Evolutionary conservation across 2,329 filamentous ascomycete species (phyloP).

Genomic region (Xenoacremonium recifei): DNA sequence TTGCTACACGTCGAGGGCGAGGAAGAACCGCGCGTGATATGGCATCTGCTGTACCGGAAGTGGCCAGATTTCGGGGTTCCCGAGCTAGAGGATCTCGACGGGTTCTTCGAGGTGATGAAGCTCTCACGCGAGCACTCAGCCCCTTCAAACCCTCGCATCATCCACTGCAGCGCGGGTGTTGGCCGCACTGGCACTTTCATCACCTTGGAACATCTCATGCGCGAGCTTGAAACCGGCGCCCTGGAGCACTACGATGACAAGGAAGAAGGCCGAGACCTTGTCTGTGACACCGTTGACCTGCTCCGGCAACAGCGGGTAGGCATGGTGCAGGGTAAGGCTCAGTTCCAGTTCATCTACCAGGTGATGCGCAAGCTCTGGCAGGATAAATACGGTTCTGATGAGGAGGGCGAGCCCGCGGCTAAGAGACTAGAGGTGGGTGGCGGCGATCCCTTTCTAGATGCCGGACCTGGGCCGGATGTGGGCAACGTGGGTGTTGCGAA

Average conservation of each 20-base stretch:
- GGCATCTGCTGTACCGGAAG: slow-evolving; percentile 80
- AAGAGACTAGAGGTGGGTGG: slow-evolving; percentile 52
- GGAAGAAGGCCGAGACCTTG: slow-evolving; percentile 53
- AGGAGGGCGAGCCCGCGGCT: slow-evolving; percentile 45
- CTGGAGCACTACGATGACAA: slow-evolving; percentile 48
- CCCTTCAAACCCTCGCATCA: slow-evolving; percentile 65
- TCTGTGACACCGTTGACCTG: slow-evolving; percentile 75
- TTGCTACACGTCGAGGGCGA: slow-evolving; percentile 51
- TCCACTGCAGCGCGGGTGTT: slow-evolving; percentile 89
- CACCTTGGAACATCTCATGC: slow-evolving; percentile 85
- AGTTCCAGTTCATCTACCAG: slow-evolving; percentile 87
- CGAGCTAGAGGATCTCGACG: slow-evolving; percentile 61
- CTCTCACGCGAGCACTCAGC: slow-evolving; percentile 61
- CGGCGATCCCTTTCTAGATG: slow-evolving; percentile 40
- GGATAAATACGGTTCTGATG: slow-evolving; percentile 54
- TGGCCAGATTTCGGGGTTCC: slow-evolving; percentile 94
- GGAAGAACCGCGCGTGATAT: slow-evolving; percentile 59
- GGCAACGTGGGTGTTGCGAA: slow-evolving; percentile 11
- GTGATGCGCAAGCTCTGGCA: slow-evolving; percentile 75
- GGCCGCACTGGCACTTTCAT: slow-evolving; percentile 96
- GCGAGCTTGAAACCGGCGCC: slow-evolving; percentile 74
- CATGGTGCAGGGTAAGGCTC: slow-evolving; percentile 90
- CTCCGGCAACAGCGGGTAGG: slow-evolving; percentile 85
- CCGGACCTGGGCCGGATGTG: slow-evolving; percentile 15
- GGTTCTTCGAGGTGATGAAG: slow-evolving; percentile 67